These are phyloP conservation scores for Trichosphaerium sp. DNA, from an alignment of 78 protist species.

Conservation along the genomic window DNA sequence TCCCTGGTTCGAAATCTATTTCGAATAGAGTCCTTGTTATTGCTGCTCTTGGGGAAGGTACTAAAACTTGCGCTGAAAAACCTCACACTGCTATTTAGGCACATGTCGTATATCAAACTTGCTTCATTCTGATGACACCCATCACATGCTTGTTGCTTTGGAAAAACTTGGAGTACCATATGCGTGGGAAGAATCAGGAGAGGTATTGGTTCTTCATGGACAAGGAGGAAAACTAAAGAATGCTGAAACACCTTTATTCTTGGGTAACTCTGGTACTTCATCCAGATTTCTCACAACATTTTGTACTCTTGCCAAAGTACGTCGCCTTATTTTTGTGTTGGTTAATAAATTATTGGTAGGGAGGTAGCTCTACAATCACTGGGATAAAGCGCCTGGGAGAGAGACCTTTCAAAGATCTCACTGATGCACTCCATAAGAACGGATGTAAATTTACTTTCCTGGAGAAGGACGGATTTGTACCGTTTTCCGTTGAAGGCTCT, in stretches of 20 bases:
- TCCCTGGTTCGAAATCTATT: conserved; percentile 64
- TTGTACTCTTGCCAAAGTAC: conserved; percentile 2
- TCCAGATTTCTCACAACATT: conserved; percentile 50
- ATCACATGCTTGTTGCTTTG: conserved; percentile 24
- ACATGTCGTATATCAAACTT: conserved; percentile 9
- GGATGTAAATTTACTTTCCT: background rate
- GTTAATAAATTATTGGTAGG: too few species aligned
- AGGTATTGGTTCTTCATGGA: background rate
- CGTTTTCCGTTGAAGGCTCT: background rate
- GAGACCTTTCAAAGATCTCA: conserved; percentile 46
- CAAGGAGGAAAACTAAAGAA: background rate
- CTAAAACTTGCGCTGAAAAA: background rate
- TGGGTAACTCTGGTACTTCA: conserved; percentile 72
- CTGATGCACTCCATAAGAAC: conserved; percentile 7
- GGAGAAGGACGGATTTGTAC: conserved; percentile 8
- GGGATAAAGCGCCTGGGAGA: conserved; percentile 51
- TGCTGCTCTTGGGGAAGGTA: conserved; percentile 50
- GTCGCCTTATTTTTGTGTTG: background rate
- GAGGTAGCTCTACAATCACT: conserved; percentile 1
- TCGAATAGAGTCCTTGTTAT: conserved; percentile 62
- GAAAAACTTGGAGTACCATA: background rate
- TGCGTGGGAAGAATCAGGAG: conserved; percentile 2
- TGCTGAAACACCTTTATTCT: conserved; percentile 7
- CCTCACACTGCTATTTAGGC: background rate
- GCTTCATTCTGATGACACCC: conserved; percentile 60